These are phyloP conservation scores for Sicyos baderoa DNA, from an alignment of 306 rosid genomes.

Conservation along the genomic window DNA sequence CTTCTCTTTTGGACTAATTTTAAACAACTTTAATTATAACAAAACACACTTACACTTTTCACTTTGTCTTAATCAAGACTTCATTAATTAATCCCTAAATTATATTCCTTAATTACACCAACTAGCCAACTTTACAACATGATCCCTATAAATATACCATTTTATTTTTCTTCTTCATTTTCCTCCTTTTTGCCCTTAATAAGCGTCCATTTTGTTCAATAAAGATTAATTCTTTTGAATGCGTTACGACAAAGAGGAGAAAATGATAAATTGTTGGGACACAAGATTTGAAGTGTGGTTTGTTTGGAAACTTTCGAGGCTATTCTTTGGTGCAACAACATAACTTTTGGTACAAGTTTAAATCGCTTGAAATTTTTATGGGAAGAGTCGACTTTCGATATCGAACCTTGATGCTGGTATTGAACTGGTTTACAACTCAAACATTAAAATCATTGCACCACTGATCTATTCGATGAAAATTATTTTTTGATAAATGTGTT, in stretches of 20 bases:
- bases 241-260: neutral
- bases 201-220: neutral
- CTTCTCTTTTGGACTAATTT: constrained; percentile 17
- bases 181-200: neutral
- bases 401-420: too few species aligned
- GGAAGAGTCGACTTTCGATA: too few species aligned
- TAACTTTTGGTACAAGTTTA: too few species aligned
- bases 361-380: too few species aligned
- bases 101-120: neutral
- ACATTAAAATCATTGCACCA: too few species aligned
- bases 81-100: constrained; percentile 13
- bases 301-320: too few species aligned
- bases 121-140: neutral
- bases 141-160: neutral
- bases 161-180: too few species aligned
- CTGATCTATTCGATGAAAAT: too few species aligned
- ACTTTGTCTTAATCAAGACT: constrained; percentile 20
- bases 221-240: neutral
- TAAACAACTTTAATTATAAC: constrained; percentile 17
- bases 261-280: neutral
- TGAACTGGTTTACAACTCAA: too few species aligned
- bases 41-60: constrained; percentile 17
- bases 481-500: too few species aligned
- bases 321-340: too few species aligned
- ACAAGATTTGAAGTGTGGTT: neutral